Percentiles rank a stretch among this genome's conserved stretches.
These are phyloP conservation scores for Aspergillus bridgeri DNA, from an alignment of 495 filamentous ascomycete genomes.

Conservation along the genomic window DNA sequence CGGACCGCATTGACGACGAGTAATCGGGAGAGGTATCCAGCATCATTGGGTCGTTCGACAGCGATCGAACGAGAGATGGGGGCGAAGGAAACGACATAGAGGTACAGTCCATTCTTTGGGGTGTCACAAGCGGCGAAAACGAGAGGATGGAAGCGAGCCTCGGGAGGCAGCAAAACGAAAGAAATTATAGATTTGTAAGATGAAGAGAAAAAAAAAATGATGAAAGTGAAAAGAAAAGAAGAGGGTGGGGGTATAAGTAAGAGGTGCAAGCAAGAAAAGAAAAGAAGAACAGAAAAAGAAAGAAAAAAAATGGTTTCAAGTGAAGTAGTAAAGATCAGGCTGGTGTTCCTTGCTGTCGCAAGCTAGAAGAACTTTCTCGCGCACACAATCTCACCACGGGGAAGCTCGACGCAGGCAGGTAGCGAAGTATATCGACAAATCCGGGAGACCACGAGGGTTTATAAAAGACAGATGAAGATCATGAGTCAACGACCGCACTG, in stretches of 20 bases:
- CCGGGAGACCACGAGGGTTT: slow-evolving; percentile 4
- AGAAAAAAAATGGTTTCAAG: not conserved
- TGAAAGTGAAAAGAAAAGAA: not conserved
- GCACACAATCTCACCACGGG: not conserved
- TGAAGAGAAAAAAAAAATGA: not conserved
- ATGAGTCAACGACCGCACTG: slow-evolving; percentile 24
- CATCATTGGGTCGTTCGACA: slow-evolving; percentile 8
- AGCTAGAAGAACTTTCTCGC: not conserved
- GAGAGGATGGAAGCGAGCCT: slow-evolving; percentile 5
- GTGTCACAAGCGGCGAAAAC: slow-evolving; percentile 3
- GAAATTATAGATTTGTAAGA: not conserved
- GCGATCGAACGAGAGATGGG: slow-evolving; percentile 7
- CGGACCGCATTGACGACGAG: slow-evolving; percentile 20
- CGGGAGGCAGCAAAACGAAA: not conserved
- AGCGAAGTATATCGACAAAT: not conserved
- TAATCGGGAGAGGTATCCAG: slow-evolving; percentile 18
- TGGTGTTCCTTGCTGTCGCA: not conserved
- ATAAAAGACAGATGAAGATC: slow-evolving; percentile 20
- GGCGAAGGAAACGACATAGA: slow-evolving; percentile 11
- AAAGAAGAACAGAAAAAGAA: not conserved
- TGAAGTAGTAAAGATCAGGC: not conserved
- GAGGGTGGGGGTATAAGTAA: not conserved
- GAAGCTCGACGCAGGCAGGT: not conserved
- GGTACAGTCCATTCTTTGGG: slow-evolving; percentile 15
- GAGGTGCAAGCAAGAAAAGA: not conserved